A percentile compares a stretch with the other conserved stretches of the same genome.
Evolutionary conservation across 768 basidiomycete genomes (phyloP).

Genomic region (Mycena kentingensis): DNA sequence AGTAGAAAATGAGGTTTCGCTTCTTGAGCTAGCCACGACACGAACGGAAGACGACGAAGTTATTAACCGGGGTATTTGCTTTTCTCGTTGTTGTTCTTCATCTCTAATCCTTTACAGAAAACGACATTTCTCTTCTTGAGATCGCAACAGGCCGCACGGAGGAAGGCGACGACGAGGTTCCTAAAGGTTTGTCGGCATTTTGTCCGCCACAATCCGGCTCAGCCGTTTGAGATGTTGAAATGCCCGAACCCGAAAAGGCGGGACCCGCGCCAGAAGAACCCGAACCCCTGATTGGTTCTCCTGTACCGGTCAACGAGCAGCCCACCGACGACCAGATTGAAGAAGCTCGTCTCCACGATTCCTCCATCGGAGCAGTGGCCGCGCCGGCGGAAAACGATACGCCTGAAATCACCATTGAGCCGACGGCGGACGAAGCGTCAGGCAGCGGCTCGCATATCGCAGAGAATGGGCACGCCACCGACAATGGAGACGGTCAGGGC

Average conservation of each 20-base stretch:
- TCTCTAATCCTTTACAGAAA: conserved; percentile 5
- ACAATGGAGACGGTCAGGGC: conserved; percentile 6
- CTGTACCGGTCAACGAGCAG: conserved; percentile 10
- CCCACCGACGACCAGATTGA: conserved; percentile 24
- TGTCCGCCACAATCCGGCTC: no score
- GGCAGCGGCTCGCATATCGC: not conserved
- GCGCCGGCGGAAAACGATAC: conserved; percentile 9
- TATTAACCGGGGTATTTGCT: conserved; percentile 13
- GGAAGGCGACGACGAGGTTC: conserved; percentile 5
- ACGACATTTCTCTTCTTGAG: conserved; percentile 7
- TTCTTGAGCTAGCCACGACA: conserved; percentile 1
- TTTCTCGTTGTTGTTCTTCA: not conserved
- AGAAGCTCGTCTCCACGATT: conserved; percentile 16
- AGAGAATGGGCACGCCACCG: not conserved
- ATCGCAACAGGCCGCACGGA: conserved; percentile 17
- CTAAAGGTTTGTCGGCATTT: not conserved
- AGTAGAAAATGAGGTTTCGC: no score
- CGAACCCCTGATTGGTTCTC: conserved; percentile 11
- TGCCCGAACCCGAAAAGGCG: not conserved
- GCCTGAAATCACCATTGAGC: conserved; percentile 22
- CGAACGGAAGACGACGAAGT: conserved; percentile 3
- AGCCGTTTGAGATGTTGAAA: no score
- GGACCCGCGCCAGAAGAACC: not conserved
- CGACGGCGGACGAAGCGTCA: conserved; percentile 13
- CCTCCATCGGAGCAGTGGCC: conserved; percentile 6